Evolutionary conservation across 2,329 filamentous ascomycete species (phyloP), one percentile per base, ranked within the genome.

Genomic region (Penicillium brasilianum): DNA sequence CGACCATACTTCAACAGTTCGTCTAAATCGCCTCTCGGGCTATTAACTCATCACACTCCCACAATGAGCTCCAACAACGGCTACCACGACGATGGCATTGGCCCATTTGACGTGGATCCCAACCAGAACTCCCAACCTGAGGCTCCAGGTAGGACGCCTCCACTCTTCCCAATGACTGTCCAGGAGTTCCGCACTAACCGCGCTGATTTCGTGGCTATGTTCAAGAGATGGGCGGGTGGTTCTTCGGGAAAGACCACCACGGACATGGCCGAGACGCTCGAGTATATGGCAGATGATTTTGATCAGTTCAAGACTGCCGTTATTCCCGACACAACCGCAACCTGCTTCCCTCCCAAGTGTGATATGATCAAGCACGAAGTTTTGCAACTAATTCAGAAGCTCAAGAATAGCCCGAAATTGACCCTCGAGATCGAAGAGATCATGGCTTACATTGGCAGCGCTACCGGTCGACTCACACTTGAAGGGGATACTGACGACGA

Each of bases 271-370:
- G 53, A 56, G 28, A 43, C 48, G 14, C 43, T 56, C 11, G 53
- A 56, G 30, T 56, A 46, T 30, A 56, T 56, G 53, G 53, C 13
- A 3, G 53, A 56, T 36, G 53, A 56, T 13, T n/a, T 56, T 3
- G 41, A 46, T 6, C 53, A 56, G 7, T 56, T 56, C 32, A 32
- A 48, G 32, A 36, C 43, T 11, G 36, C 37, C 13, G 13, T 16
- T 7, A 46, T 20, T 20, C 39, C 39, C 13, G 22, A 25, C 18
- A 7, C 32, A n/a, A 56, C 53, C 3, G 10, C 13, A 5, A 4
- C 16, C 11, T 56, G 53, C 30, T 56, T 56, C 18, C 18, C 41
- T 22, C 16, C 11, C 30, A 56, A 56, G 30, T 56, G 53, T 8
- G 41, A 56, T 13, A 7, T 25, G 5, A 56, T 56, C 18, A 46